These are phyloP conservation scores for Adansonia madagascariensis DNA, from an alignment of 441 rosid species.

Conservation along the genomic window DNA sequence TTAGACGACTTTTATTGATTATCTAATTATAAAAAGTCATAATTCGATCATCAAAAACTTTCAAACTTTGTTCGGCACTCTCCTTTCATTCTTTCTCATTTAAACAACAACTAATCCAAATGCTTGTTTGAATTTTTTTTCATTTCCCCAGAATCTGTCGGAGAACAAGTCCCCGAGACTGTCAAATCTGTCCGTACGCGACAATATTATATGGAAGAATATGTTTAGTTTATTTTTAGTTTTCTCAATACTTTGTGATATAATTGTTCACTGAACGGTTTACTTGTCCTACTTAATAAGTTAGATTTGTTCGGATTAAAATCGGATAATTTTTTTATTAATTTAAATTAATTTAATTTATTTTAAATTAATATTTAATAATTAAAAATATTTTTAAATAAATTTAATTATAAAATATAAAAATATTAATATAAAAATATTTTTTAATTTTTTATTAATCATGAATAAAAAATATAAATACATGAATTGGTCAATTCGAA, in stretches of 20 bases:
- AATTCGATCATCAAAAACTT: background rate
- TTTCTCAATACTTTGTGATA: background rate
- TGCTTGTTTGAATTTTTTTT: background rate
- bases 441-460: too few relatives aligned
- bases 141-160: background rate
- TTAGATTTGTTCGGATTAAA: background rate
- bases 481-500: too few relatives aligned
- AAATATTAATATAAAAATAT: too few relatives aligned
- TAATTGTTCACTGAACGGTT: too few relatives aligned
- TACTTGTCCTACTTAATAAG: too few relatives aligned
- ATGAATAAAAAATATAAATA: too few relatives aligned
- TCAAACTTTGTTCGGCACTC: background rate
- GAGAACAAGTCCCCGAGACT: background rate
- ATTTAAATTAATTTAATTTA: too few relatives aligned
- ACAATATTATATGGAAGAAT: background rate
- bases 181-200: background rate
- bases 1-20: too few relatives aligned
- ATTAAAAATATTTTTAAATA: too few relatives aligned
- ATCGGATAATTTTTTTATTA: too few relatives aligned
- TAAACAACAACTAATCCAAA: background rate
- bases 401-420: too few relatives aligned
- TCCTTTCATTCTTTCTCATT: background rate
- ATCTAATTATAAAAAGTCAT: background rate
- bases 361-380: too few relatives aligned
- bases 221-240: background rate